Percentiles rank a stretch among this genome's conserved stretches.
Evolutionary conservation across 1,284 basidiomycete genomes (phyloP).

Genomic region (Cutaneotrichosporon dermatis): DNA sequence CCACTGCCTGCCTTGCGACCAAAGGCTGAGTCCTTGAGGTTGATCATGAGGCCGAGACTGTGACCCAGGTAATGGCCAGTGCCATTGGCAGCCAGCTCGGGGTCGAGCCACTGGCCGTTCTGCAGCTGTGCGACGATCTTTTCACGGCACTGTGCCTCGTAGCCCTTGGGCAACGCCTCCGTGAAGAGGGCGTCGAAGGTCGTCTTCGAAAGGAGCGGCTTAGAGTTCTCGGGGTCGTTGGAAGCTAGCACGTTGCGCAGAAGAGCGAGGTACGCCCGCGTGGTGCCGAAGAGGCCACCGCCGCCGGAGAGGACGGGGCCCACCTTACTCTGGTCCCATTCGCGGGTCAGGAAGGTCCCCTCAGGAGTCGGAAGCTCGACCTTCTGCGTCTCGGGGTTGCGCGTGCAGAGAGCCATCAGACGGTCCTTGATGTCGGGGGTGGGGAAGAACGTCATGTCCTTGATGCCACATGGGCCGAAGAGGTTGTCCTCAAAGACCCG

Average conservation of each 20-base stretch:
- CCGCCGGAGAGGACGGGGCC: slow-evolving; percentile 34
- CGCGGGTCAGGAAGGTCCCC: slow-evolving; percentile 11
- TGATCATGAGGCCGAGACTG: slow-evolving; percentile 10
- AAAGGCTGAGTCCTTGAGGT: background rate
- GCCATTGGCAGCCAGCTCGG: slow-evolving; percentile 6
- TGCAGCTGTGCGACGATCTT: slow-evolving; percentile 8
- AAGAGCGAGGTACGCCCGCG: slow-evolving; percentile 30
- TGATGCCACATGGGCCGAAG: slow-evolving; percentile 17
- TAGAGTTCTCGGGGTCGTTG: slow-evolving; percentile 1
- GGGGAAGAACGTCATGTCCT: slow-evolving; percentile 30
- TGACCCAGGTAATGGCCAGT: slow-evolving; percentile 9
- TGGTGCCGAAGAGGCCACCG: slow-evolving; percentile 34
- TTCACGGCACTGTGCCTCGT: slow-evolving; percentile 1
- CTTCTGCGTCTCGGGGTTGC: slow-evolving; percentile 3
- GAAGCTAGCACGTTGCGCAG: slow-evolving; percentile 29
- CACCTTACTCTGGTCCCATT: slow-evolving; percentile 13
- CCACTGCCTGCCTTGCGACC: slow-evolving; percentile 24
- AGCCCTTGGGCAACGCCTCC: slow-evolving; percentile 14
- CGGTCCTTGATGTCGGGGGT: slow-evolving; percentile 1
- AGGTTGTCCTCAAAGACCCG: slow-evolving; percentile 22
- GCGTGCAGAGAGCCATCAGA: slow-evolving; percentile 22
- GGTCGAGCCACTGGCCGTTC: slow-evolving; percentile 7
- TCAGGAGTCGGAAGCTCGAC: slow-evolving; percentile 3
- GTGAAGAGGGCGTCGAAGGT: slow-evolving; percentile 26
- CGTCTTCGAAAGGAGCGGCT: slow-evolving; percentile 19